Conservation (phyloP, 306 rosid species). For the Malus sieversii region DNA sequence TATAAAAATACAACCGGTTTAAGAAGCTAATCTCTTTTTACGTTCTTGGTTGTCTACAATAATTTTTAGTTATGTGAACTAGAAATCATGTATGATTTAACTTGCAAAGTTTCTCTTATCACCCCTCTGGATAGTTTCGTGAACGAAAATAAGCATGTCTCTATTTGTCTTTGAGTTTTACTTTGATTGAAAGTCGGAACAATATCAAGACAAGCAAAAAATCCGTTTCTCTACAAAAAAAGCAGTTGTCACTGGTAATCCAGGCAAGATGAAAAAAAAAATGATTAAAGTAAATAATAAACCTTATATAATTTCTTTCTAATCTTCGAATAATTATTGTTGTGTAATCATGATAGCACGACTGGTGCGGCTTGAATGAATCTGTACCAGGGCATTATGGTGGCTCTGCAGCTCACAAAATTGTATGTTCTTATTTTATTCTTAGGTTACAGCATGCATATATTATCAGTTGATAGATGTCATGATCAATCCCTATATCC, state of each 20-base stretch:
- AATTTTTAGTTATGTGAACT: neutral
- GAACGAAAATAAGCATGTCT: neutral
- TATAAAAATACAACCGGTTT: neutral
- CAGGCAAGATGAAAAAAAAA: neutral
- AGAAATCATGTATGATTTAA: neutral
- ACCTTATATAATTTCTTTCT: too few species aligned
- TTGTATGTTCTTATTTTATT: slow-evolving; percentile 37
- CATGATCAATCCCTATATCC: neutral
- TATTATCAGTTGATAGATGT: neutral
- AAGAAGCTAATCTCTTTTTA: neutral
- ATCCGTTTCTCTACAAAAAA: neutral
- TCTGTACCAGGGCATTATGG: slow-evolving; percentile 89
- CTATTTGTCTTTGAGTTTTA: neutral
- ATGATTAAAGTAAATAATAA: too few species aligned
- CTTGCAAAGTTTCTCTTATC: neutral
- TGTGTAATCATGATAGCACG: slow-evolving; percentile 43
- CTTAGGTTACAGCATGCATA: neutral
- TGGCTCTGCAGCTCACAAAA: slow-evolving; percentile 94
- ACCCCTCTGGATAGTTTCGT: too few species aligned
- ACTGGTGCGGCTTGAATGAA: slow-evolving; percentile 87
- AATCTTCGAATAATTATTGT: too few species aligned
- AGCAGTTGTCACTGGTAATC: neutral
- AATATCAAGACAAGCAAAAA: neutral
- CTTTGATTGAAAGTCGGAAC: neutral
- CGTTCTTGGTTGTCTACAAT: neutral